Conservation (phyloP, 1,284 basidiomycete species). For the Moniliella sp. region DNA sequence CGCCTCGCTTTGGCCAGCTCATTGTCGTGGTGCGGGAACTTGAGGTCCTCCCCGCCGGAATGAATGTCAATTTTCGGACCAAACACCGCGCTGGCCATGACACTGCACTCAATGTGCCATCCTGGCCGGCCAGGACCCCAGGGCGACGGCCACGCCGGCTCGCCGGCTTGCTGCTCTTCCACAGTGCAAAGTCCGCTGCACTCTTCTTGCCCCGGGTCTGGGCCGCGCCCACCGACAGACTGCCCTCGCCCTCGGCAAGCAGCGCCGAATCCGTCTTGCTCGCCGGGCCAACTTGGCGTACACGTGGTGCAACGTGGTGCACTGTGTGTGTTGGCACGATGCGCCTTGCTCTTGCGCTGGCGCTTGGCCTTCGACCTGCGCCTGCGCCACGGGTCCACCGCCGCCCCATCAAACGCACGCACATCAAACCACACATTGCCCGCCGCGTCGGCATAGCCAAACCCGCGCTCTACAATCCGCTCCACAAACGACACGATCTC, state of each 20-base stretch:
- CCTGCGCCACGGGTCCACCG: slow-evolving; percentile 81
- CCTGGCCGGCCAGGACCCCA: slow-evolving; percentile 94
- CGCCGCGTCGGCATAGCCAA: slow-evolving; percentile 56
- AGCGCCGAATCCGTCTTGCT: slow-evolving; percentile 55
- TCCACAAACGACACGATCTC: slow-evolving; percentile 79
- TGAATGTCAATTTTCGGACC: slow-evolving; percentile 92
- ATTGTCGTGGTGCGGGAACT: slow-evolving; percentile 98
- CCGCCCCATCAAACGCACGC: slow-evolving; percentile 65
- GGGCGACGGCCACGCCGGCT: slow-evolving; percentile 83
- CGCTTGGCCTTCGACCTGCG: slow-evolving; percentile 82
- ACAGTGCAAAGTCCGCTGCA: slow-evolving; percentile 71
- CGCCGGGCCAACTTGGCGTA: too few species aligned
- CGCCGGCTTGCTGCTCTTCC: slow-evolving; percentile 81
- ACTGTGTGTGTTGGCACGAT: too few species aligned
- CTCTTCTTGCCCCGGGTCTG: slow-evolving; percentile 43
- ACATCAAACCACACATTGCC: slow-evolving; percentile 75
- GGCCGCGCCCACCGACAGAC: slow-evolving; percentile 39
- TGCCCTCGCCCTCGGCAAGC: too few species aligned
- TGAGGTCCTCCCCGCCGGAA: slow-evolving; percentile 83
- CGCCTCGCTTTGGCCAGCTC: slow-evolving; percentile 78
- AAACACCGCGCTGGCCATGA: slow-evolving; percentile 84
- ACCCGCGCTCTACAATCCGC: slow-evolving; percentile 66
- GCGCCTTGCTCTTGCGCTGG: slow-evolving; percentile 62
- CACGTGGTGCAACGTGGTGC: too few species aligned
- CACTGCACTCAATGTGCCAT: slow-evolving; percentile 98